Conservation (phyloP, 2,329 filamentous ascomycete genomes). For the Botrytis deweyae region DNA sequence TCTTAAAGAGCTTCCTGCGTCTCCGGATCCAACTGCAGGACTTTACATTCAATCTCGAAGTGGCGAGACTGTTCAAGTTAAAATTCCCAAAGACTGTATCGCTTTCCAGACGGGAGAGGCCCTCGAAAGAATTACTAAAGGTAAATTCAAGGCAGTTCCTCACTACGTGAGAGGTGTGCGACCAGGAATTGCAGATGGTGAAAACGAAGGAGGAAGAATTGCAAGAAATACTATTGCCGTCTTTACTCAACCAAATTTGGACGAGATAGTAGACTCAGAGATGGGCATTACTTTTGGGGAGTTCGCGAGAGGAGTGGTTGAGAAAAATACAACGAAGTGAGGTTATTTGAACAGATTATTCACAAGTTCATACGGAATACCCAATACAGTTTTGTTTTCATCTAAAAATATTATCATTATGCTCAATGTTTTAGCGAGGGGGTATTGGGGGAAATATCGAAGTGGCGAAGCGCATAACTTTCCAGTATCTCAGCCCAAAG, state of each 20-base stretch:
- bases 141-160: conserved; percentile 88
- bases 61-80: conserved; percentile 82
- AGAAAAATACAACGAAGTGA: conserved; percentile 40
- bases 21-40: conserved; percentile 81
- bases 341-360: neutral
- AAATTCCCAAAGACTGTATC: conserved; percentile 86
- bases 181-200: conserved; percentile 45
- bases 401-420: neutral
- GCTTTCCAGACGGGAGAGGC: conserved; percentile 96
- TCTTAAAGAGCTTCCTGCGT: conserved; percentile 68
- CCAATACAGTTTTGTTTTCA: neutral
- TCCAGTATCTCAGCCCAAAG: neutral
- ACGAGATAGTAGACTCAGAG: conserved; percentile 70
- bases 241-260: conserved; percentile 94
- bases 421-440: conserved; percentile 11
- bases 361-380: neutral
- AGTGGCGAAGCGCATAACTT: neutral
- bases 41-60: conserved; percentile 91
- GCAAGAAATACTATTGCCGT: conserved; percentile 89
- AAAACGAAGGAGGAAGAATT: conserved; percentile 51
- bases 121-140: conserved; percentile 85
- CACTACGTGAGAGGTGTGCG: conserved; percentile 86
- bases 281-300: conserved; percentile 70
- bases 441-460: neutral
- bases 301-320: conserved; percentile 55